Evolutionary conservation across 305 asterid genomes (phyloP).

Genomic region (Coffea humblotiana): DNA sequence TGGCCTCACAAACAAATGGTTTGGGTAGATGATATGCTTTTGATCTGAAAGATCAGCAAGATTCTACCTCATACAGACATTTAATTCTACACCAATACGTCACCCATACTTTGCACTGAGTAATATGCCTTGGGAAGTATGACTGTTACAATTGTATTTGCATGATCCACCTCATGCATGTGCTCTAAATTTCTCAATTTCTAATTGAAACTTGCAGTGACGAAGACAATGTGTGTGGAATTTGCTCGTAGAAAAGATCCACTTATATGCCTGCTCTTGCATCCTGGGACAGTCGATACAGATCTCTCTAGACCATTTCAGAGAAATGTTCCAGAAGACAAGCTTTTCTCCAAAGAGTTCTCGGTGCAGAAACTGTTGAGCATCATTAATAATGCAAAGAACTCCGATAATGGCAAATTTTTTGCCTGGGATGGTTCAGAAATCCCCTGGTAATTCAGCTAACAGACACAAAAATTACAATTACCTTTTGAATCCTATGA

Average conservation of each 20-base stretch:
- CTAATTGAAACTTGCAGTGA: constrained; percentile 47
- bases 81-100: neutral
- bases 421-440: constrained; percentile 94
- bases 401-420: constrained; percentile 77
- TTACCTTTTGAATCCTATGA: neutral
- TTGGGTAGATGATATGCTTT: neutral
- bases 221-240: constrained; percentile 67
- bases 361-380: constrained; percentile 69
- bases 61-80: neutral
- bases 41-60: neutral
- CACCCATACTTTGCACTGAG: neutral
- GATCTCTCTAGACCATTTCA: constrained; percentile 91
- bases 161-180: neutral
- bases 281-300: constrained; percentile 98
- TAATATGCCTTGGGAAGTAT: neutral
- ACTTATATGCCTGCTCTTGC: constrained; percentile 72
- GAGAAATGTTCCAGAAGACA: constrained; percentile 65
- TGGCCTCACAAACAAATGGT: neutral
- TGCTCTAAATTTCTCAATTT: neutral
- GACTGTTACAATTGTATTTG: neutral
- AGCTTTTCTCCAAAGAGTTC: constrained; percentile 79
- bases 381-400: constrained; percentile 57
- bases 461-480: neutral
- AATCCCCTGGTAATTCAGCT: constrained; percentile 65
- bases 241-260: constrained; percentile 76